Evolutionary conservation across 331 rosid genomes (phyloP).

Genomic region (Pyrus hybrid): DNA sequence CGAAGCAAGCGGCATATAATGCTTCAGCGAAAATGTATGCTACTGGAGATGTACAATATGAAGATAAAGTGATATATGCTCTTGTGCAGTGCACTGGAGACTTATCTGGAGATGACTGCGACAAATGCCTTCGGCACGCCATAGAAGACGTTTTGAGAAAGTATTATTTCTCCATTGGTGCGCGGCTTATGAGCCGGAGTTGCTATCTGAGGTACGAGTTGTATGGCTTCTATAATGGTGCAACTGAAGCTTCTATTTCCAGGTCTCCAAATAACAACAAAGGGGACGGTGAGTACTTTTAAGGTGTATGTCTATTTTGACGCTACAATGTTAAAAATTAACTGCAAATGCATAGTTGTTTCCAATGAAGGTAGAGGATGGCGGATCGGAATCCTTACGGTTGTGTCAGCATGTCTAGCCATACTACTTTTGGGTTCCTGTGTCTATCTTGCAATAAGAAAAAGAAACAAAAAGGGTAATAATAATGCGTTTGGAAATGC

Average conservation of each 20-base stretch:
- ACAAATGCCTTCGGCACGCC: conserved; percentile 36
- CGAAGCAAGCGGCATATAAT: conserved; percentile 24
- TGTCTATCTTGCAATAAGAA: conserved; percentile 9
- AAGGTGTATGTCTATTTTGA: too few relatives aligned
- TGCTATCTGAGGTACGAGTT: conserved; percentile 55
- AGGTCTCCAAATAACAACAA: not conserved
- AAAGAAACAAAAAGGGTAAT: conserved; percentile 12
- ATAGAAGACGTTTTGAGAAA: conserved; percentile 5
- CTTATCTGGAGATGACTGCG: conserved; percentile 40
- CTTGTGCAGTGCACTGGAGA: conserved; percentile 58
- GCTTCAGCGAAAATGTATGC: conserved; percentile 33
- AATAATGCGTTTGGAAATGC: not conserved
- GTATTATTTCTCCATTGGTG: conserved; percentile 44
- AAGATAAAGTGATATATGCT: conserved; percentile 31
- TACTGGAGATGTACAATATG: conserved; percentile 24
- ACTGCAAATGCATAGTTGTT: too few relatives aligned
- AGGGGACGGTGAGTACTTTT: conserved; percentile 17
- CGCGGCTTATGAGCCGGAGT: conserved; percentile 44
- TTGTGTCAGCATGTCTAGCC: conserved; percentile 18
- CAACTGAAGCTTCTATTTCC: conserved; percentile 1
- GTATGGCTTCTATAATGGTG: conserved; percentile 25
- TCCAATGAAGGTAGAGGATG: conserved; percentile 13
- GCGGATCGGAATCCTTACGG: conserved; percentile 13
- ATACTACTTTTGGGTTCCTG: conserved; percentile 12
- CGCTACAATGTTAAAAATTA: too few relatives aligned